These are phyloP conservation scores for Jatropha multifida DNA, from an alignment of 441 rosid genomes.

Conservation along the genomic window DNA sequence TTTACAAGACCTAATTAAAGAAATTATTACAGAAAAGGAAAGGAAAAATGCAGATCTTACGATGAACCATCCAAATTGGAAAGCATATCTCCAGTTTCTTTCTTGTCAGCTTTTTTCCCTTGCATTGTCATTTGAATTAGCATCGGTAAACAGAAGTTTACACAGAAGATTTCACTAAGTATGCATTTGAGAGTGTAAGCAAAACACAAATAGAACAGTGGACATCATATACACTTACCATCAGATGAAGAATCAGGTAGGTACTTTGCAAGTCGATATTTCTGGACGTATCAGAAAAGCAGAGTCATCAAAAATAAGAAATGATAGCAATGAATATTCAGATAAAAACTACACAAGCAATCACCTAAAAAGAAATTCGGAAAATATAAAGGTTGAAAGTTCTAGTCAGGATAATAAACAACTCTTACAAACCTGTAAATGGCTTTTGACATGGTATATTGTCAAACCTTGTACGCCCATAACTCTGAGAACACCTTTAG, in stretches of 20 bases:
- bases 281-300: constrained; percentile 47
- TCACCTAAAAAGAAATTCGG: neutral
- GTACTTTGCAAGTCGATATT: constrained; percentile 96
- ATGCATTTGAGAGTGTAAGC: neutral
- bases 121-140: constrained; percentile 29
- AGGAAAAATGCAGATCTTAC: constrained; percentile 47
- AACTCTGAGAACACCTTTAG: constrained; percentile 97
- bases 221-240: constrained; percentile 47
- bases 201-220: constrained; percentile 16
- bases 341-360: neutral
- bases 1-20: neutral
- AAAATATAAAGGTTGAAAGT: neutral
- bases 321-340: constrained; percentile 10
- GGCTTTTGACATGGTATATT: constrained; percentile 98
- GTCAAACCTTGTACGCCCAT: constrained; percentile 98
- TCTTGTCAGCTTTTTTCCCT: constrained; percentile 90
- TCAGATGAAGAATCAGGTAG: constrained; percentile 95
- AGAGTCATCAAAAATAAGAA: constrained; percentile 19
- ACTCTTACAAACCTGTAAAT: constrained; percentile 67
- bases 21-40: neutral
- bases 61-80: constrained; percentile 87
- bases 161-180: neutral
- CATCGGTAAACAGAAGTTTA: constrained; percentile 21
- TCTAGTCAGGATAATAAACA: neutral
- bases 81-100: constrained; percentile 88